Evolutionary conservation across 2,329 filamentous ascomycete genomes (phyloP).

Genomic region (Calonectria hongkongensis): DNA sequence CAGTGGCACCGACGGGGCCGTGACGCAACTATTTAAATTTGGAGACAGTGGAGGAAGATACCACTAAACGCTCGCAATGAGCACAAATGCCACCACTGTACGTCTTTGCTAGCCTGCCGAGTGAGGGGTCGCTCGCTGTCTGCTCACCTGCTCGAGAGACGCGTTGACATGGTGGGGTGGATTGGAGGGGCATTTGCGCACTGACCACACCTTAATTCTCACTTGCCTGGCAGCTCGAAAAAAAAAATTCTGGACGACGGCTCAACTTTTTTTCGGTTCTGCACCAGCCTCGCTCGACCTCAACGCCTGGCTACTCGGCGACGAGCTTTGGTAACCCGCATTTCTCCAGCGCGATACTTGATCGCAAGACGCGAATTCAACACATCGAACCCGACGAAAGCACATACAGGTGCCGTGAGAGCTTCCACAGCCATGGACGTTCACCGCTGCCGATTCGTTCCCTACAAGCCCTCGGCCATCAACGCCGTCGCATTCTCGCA

Average conservation of each 20-base stretch:
- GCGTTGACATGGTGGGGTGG: constrained; percentile 52
- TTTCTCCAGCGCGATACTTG: constrained; percentile 8
- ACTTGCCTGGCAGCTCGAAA: constrained; percentile 40
- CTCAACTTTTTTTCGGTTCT: constrained; percentile 56
- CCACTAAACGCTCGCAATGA: neutral
- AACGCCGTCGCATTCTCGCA: constrained; percentile 97
- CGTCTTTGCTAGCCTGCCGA: neutral
- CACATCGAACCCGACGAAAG: constrained; percentile 35
- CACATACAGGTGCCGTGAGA: constrained; percentile 28
- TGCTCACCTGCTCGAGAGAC: constrained; percentile 3
- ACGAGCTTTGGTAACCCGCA: constrained; percentile 39
- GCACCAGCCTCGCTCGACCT: constrained; percentile 45
- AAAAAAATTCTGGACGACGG: constrained; percentile 59
- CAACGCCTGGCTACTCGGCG: constrained; percentile 55
- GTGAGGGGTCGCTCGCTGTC: neutral
- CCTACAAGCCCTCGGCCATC: constrained; percentile 92
- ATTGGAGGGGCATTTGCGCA: constrained; percentile 56
- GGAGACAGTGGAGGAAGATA: constrained; percentile 9
- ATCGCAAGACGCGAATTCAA: constrained; percentile 8
- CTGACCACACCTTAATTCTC: constrained; percentile 60
- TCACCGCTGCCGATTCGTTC: constrained; percentile 96
- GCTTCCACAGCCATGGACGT: constrained; percentile 82
- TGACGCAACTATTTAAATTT: constrained; percentile 22
- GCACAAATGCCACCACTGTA: constrained; percentile 1
- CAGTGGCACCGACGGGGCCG: neutral